Conservation (phyloP, 495 filamentous ascomycete genomes). For the Neurospora africana region DNA sequence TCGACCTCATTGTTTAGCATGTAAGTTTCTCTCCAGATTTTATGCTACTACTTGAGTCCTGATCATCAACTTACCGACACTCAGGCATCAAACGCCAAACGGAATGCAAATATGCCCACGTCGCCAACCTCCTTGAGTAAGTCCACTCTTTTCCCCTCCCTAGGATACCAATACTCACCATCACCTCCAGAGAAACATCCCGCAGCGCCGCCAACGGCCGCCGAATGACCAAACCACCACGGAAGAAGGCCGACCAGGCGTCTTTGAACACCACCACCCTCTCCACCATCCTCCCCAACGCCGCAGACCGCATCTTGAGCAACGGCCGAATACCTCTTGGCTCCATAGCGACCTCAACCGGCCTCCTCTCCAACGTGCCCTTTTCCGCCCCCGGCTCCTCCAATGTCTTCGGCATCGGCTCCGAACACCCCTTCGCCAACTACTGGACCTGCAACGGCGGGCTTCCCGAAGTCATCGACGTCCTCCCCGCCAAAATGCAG, state of each 20-base stretch:
- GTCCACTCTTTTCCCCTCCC: conserved; percentile 11
- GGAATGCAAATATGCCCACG: conserved; percentile 55
- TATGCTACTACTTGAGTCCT: background rate
- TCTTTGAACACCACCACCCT: conserved; percentile 10
- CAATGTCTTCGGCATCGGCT: conserved; percentile 59
- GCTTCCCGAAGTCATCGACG: conserved; percentile 56
- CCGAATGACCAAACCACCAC: conserved; percentile 48
- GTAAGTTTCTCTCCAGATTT: conserved; percentile 26
- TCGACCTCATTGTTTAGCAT: conserved; percentile 55
- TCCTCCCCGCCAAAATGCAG: conserved; percentile 59
- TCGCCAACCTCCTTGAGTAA: conserved; percentile 60
- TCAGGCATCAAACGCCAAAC: conserved; percentile 56
- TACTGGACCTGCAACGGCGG: conserved; percentile 70
- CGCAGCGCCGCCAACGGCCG: conserved; percentile 39
- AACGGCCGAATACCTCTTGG: conserved; percentile 25
- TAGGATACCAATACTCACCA: conserved; percentile 1
- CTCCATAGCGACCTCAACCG: conserved; percentile 39
- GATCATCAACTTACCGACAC: background rate
- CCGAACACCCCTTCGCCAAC: conserved; percentile 60
- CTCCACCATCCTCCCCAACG: conserved; percentile 28
- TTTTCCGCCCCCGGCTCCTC: conserved; percentile 50
- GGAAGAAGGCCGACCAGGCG: conserved; percentile 23
- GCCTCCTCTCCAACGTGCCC: conserved; percentile 57
- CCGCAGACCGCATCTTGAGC: conserved; percentile 34
- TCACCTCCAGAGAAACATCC: conserved; percentile 33